Conservation (phyloP, 2,329 filamentous ascomycete genomes). For the Aspergillus novofumigatus region DNA sequence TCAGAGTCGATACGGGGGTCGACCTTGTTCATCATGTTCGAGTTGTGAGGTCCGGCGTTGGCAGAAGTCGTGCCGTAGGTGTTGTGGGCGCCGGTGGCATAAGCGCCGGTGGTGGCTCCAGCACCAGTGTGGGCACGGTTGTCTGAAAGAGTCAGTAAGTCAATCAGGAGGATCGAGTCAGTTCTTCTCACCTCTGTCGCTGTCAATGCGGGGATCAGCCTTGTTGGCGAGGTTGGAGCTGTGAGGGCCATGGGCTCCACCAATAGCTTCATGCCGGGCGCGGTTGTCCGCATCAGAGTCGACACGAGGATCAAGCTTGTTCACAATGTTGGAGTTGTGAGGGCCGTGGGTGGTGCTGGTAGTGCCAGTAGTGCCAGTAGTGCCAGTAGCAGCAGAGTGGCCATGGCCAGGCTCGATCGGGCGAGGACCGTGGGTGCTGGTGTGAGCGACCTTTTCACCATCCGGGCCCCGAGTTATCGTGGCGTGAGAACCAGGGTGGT, state of each 20-base stretch:
- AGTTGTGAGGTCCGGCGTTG: conserved; percentile 14
- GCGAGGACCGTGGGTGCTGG: neutral
- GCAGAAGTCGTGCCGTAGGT: neutral
- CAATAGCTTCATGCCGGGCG: conserved; percentile 9
- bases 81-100: conserved; percentile 12
- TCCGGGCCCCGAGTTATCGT: neutral
- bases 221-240: conserved; percentile 46
- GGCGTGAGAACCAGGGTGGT: conserved; percentile 3
- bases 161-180: neutral
- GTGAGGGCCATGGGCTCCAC: conserved; percentile 38
- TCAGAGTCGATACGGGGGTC: conserved; percentile 26
- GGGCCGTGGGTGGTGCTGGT: conserved; percentile 7
- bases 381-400: conserved; percentile 2
- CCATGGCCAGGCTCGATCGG: neutral
- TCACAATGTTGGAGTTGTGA: conserved; percentile 27
- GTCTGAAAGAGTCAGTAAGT: conserved; percentile 1
- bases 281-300: conserved; percentile 14
- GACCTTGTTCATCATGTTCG: conserved; percentile 31
- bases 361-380: neutral
- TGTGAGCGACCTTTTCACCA: neutral
- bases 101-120: neutral
- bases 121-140: conserved; percentile 1
- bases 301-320: conserved; percentile 15
- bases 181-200: conserved; percentile 6
- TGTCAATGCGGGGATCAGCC: conserved; percentile 43